Conservation (phyloP, 345 rosid genomes). For the Populus ilicifolia region DNA sequence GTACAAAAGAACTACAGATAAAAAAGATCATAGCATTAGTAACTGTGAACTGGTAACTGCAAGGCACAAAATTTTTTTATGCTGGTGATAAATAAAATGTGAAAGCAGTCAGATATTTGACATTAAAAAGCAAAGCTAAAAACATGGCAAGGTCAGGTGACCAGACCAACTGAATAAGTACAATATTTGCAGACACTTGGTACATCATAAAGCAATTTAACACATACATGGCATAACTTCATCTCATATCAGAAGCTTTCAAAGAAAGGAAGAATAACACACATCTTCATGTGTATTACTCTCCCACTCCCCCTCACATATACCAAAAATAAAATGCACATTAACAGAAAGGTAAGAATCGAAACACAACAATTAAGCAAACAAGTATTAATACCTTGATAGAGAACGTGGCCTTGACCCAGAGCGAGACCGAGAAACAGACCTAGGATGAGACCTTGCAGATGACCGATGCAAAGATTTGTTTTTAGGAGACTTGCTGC, state of each 20-base stretch:
- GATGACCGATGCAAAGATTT: constrained; percentile 62
- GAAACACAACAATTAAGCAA: background rate
- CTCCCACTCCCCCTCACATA: background rate
- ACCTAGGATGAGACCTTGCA: constrained; percentile 58
- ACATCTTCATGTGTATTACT: background rate
- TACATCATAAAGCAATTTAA: background rate
- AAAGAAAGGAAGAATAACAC: background rate
- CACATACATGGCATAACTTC: background rate
- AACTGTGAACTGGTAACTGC: background rate
- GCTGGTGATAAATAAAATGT: background rate
- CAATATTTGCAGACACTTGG: background rate
- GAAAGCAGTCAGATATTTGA: background rate
- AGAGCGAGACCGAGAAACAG: constrained; percentile 61
- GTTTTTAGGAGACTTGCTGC: constrained; percentile 73
- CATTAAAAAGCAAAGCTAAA: background rate
- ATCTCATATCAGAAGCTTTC: background rate
- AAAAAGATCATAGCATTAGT: constrained; percentile 4
- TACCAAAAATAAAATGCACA: background rate
- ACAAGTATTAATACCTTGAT: constrained; percentile 53
- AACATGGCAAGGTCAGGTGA: background rate
- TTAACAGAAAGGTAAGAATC: background rate
- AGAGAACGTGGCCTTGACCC: constrained; percentile 61
- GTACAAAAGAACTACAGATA: background rate
- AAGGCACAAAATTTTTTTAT: background rate
- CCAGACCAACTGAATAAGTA: background rate